Percentiles rank a stretch among this genome's conserved stretches.
phyloP scores from a whole-genome alignment of 2,329 filamentous ascomycete genomes.

The Penicillium sp. region DNA sequence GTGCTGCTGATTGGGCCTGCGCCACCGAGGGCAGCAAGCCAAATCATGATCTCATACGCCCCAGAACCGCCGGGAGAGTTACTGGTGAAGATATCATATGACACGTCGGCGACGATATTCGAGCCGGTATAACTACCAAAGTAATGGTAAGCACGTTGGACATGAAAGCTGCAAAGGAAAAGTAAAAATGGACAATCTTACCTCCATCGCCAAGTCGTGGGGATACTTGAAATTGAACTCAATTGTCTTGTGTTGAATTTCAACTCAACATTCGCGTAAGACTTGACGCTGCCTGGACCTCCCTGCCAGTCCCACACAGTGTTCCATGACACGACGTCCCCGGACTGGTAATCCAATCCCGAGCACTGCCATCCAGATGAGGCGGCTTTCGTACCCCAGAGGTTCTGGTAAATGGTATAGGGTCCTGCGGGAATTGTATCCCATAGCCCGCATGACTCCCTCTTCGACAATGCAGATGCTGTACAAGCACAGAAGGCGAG shows the following conservation, averaged over 20 bases:
- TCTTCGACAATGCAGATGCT: not conserved
- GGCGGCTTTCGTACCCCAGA: not conserved
- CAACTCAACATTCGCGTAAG: not conserved
- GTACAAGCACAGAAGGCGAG: not conserved
- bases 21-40: constrained; percentile 55
- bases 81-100: constrained; percentile 56
- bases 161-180: not conserved
- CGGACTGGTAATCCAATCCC: not conserved
- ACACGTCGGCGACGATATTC: constrained; percentile 55
- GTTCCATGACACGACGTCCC: not conserved
- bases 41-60: constrained; percentile 64
- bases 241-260: not conserved
- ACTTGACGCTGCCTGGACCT: not conserved
- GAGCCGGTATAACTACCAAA: constrained; percentile 46
- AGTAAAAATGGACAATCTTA: constrained; percentile 1
- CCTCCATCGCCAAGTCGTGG: constrained; percentile 44
- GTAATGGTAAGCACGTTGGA: not conserved
- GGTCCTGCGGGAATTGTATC: not conserved
- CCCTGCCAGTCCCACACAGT: not conserved
- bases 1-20: constrained; percentile 58
- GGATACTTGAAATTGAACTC: constrained; percentile 27
- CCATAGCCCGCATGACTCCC: not conserved
- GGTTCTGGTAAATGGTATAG: not conserved
- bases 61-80: constrained; percentile 46
- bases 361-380: not conserved